Percentiles rank a stretch among this genome's conserved stretches.
Evolutionary conservation across 2,329 filamentous ascomycete species (phyloP).

Genomic region (Colletotrichum sp.): DNA sequence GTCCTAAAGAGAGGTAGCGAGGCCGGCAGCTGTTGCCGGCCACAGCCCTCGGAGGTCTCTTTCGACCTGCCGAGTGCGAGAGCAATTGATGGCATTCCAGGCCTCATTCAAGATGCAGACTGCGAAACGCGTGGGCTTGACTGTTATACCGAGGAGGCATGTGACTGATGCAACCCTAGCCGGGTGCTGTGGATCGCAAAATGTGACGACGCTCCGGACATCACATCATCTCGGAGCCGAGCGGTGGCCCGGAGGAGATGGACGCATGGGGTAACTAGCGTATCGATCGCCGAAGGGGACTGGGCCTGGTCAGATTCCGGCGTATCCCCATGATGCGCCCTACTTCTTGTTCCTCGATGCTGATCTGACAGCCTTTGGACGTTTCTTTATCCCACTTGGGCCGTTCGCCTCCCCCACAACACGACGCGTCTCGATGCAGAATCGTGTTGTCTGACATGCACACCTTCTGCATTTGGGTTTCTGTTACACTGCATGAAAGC

Average conservation of each 20-base stretch:
- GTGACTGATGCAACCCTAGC: background rate
- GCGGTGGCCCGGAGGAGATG: background rate
- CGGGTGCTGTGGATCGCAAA: background rate
- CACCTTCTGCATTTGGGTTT: background rate
- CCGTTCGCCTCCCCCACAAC: background rate
- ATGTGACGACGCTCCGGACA: background rate
- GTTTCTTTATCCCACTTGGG: background rate
- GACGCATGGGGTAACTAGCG: background rate
- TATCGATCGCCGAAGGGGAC: background rate
- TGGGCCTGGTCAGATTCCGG: background rate
- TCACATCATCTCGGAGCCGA: background rate
- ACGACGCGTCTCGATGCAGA: background rate
- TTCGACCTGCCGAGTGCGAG: background rate
- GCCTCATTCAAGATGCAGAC: background rate
- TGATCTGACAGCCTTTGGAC: background rate
- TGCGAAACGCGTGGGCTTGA: background rate
- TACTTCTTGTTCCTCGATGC: background rate
- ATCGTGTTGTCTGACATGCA: background rate
- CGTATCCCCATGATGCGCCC: background rate
- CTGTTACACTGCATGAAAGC: background rate
- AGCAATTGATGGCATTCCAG: constrained; percentile 10
- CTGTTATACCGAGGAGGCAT: background rate
- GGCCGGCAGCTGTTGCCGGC: background rate
- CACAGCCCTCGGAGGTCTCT: background rate
- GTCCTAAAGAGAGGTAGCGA: constrained; percentile 2